Base-by-base conservation (phyloP, 257 asterid genomes). In the Thymus mandschuricus region DNA sequence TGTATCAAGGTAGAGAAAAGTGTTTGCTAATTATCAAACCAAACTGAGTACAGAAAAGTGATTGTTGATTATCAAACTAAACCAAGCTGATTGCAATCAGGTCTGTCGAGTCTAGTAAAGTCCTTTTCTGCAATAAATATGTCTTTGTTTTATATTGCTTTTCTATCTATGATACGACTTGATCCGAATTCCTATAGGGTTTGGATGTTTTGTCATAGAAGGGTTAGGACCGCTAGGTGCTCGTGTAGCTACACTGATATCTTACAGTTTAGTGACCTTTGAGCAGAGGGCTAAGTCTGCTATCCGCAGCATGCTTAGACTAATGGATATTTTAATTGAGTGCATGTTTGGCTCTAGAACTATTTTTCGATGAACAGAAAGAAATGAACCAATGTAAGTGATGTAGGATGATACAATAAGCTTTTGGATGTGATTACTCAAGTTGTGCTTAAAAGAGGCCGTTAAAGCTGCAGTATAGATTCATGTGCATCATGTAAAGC, bases 341-440 rank as follows among this genome's bases (percentile, higher is more conserved):
- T 34, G 35, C 60, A 63, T 52, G 40, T 59, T 48, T 63, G 57
- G 56, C 66, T 29, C 64, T 55, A 13, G 49, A 52, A 50, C 51
- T 56, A 71, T 50, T 33, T 49, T n/a, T 28, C 40, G 41, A 38
- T 58, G 51, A 60, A 50, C 29, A 59, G 60, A 27, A 34, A 29
- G 51, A 60, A 58, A 4, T 45, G 40, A 15, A 59, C 30, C 3
- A 15, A 28, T 21, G 35, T 5, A 27, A 59, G 6, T 27, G n/a
- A 15, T 27, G 28, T 51, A 28, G 15, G 35, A 21, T 33, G 51
- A 35, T 40, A 15, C 59, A 29, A 59, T 60, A 59, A 48, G 62
- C 59, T 61, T 34, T 60, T 49, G 69, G 28, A 43, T 43, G 34
- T 31, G 50, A 13, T 10, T 41, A 9, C 40, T 55, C 43, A 44